These are phyloP conservation scores for Torulaspora maleeae DNA, from an alignment of 805 yeast species.

Conservation along the genomic window DNA sequence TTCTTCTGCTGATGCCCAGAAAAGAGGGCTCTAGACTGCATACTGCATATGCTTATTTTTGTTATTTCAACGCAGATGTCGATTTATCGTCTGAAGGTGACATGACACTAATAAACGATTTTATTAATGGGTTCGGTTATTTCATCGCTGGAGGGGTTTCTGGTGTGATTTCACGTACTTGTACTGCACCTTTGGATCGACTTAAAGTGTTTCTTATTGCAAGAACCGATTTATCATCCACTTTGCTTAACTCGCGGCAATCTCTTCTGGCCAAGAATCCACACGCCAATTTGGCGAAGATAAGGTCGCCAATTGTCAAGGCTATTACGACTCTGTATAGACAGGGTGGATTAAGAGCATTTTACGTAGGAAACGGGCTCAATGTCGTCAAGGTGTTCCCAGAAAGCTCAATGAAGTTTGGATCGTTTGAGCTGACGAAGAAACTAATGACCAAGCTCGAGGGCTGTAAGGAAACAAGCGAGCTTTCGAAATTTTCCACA, in stretches of 20 bases:
- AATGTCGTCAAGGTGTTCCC: slow-evolving; percentile 94
- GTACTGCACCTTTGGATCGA: slow-evolving; percentile 96
- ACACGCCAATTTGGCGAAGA: slow-evolving; percentile 40
- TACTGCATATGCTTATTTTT: slow-evolving; percentile 70
- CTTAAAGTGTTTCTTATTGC: slow-evolving; percentile 92
- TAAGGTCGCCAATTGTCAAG: slow-evolving; percentile 69
- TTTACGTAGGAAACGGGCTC: slow-evolving; percentile 92
- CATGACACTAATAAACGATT: slow-evolving; percentile 74
- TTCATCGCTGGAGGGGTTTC: slow-evolving; percentile 93
- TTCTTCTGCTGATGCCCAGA: slow-evolving; percentile 77
- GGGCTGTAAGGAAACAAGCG: slow-evolving; percentile 64
- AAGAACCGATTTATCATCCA: slow-evolving; percentile 73
- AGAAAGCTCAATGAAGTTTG: slow-evolving; percentile 95
- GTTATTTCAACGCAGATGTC: slow-evolving; percentile 60
- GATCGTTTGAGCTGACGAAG: slow-evolving; percentile 87
- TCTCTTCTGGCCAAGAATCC: slow-evolving; percentile 41
- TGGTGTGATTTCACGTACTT: slow-evolving; percentile 92
- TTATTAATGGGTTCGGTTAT: slow-evolving; percentile 79
- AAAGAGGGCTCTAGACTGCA: slow-evolving; percentile 67
- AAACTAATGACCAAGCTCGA: slow-evolving; percentile 66
- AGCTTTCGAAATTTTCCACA: slow-evolving; percentile 71
- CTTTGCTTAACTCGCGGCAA: slow-evolving; percentile 54
- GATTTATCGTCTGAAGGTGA: slow-evolving; percentile 91
- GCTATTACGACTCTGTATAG: slow-evolving; percentile 78
- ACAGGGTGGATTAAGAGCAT: slow-evolving; percentile 83